These are phyloP conservation scores for Arabidopsis suecica DNA, from an alignment of 345 rosid species.

Conservation along the genomic window DNA sequence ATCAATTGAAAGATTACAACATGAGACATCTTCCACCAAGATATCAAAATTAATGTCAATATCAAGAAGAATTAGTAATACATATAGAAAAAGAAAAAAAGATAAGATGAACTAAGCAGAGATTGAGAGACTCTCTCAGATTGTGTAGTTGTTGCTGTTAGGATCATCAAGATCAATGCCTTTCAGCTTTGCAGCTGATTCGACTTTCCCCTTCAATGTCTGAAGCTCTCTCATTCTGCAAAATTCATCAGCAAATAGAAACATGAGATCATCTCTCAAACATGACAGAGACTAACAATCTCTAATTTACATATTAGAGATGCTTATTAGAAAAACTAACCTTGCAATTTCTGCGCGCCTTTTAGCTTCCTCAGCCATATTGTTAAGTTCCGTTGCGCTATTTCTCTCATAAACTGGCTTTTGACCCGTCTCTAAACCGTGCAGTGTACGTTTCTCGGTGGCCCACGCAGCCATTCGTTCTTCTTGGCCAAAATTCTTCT, in stretches of 20 bases:
- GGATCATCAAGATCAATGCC: slow-evolving; percentile 53
- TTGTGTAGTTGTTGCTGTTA: slow-evolving; percentile 48
- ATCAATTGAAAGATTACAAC: slow-evolving; percentile 32
- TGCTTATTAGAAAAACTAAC: slow-evolving; percentile 7
- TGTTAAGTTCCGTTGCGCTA: slow-evolving; percentile 41
- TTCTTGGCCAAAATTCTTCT: slow-evolving; percentile 54
- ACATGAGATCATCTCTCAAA: slow-evolving; percentile 22
- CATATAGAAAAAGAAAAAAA: background rate
- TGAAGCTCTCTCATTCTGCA: slow-evolving; percentile 62
- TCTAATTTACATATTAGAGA: background rate
- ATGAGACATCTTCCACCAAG: slow-evolving; percentile 28
- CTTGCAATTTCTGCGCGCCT: slow-evolving; percentile 56
- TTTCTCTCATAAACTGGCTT: slow-evolving; percentile 41
- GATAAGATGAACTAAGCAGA: slow-evolving; percentile 23
- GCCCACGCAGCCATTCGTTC: slow-evolving; percentile 60
- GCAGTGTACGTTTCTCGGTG: slow-evolving; percentile 46
- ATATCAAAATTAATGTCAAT: slow-evolving; percentile 30
- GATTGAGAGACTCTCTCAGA: slow-evolving; percentile 26
- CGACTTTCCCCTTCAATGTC: slow-evolving; percentile 59
- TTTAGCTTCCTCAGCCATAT: slow-evolving; percentile 62
- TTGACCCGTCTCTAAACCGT: slow-evolving; percentile 48
- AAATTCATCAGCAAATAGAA: background rate
- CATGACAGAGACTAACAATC: slow-evolving; percentile 1
- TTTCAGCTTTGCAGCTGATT: slow-evolving; percentile 56
- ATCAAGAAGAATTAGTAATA: slow-evolving; percentile 33